Evolutionary conservation across 768 basidiomycete genomes (phyloP).

Genomic region (Polyporus arcularius): DNA sequence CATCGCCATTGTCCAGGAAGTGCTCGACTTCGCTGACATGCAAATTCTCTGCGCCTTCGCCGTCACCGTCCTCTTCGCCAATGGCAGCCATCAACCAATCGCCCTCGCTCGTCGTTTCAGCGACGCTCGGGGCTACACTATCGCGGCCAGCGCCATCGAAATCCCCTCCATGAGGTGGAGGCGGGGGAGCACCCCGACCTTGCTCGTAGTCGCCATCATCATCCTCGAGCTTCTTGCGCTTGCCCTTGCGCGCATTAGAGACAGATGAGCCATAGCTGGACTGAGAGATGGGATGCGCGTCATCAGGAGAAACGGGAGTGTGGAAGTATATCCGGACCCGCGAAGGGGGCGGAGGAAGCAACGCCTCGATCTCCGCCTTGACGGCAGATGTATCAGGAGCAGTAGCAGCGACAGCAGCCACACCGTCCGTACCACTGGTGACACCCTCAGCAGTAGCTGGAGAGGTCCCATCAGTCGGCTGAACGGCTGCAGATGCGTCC

Average conservation of each 20-base stretch:
- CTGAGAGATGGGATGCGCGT: slow-evolving; percentile 71
- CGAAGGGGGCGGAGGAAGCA: slow-evolving; percentile 58
- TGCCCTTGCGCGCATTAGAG: slow-evolving; percentile 71
- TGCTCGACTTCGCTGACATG: slow-evolving; percentile 23
- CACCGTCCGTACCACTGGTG: slow-evolving; percentile 17
- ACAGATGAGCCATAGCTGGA: slow-evolving; percentile 46
- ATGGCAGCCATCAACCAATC: slow-evolving; percentile 93
- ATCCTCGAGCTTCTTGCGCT: slow-evolving; percentile 88
- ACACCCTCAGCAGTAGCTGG: slow-evolving; percentile 18
- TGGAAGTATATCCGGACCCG: slow-evolving; percentile 92
- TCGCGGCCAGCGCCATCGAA: slow-evolving; percentile 45
- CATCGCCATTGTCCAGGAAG: slow-evolving; percentile 26
- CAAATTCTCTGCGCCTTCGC: slow-evolving; percentile 22
- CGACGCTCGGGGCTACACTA: slow-evolving; percentile 70
- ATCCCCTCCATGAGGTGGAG: slow-evolving; percentile 46
- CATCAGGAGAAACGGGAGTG: slow-evolving; percentile 82
- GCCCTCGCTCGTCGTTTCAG: slow-evolving; percentile 64
- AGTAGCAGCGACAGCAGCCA: slow-evolving; percentile 11
- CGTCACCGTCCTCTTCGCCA: slow-evolving; percentile 44
- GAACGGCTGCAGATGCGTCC: slow-evolving; percentile 24
- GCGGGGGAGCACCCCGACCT: slow-evolving; percentile 65
- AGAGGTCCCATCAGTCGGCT: slow-evolving; percentile 25
- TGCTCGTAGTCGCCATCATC: slow-evolving; percentile 83
- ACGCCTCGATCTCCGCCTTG: slow-evolving; percentile 26
- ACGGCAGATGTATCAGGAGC: slow-evolving; percentile 17